These are phyloP conservation scores for Citrus glauca DNA, from an alignment of 345 rosid genomes.

Conservation along the genomic window DNA sequence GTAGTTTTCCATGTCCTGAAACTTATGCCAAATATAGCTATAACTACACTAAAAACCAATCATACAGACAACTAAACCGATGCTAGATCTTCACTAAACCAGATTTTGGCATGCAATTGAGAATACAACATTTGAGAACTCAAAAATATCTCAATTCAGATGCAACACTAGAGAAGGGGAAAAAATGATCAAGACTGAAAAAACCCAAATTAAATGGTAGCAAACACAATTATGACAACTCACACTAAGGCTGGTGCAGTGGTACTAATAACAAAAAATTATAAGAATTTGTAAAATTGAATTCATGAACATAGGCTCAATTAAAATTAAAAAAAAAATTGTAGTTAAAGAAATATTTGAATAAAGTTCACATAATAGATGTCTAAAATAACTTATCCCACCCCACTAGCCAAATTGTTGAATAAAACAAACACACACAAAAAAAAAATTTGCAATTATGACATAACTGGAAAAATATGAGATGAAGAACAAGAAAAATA, in stretches of 20 bases:
- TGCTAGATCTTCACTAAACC: not conserved
- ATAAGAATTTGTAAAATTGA: not conserved
- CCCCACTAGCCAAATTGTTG: not conserved
- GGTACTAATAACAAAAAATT: not conserved
- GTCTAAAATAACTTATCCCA: not conserved
- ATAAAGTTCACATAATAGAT: not conserved
- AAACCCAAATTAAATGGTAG: not conserved
- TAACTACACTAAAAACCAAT: not conserved
- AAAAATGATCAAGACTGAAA: not conserved
- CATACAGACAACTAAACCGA: not conserved
- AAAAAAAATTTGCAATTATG: not conserved
- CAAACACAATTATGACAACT: no score
- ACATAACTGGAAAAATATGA: constrained; percentile 6
- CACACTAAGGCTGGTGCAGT: no score
- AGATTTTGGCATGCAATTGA: not conserved
- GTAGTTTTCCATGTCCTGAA: not conserved
- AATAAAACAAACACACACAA: not conserved
- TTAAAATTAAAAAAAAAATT: not conserved
- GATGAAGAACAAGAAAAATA: constrained; percentile 8
- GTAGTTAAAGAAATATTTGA: not conserved
- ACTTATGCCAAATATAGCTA: not conserved
- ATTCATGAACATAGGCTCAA: not conserved
- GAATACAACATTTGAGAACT: not conserved
- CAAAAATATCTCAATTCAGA: not conserved
- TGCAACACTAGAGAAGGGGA: not conserved